Conservation (phyloP, 306 rosid genomes). For the Dalbergia cultrata region DNA sequence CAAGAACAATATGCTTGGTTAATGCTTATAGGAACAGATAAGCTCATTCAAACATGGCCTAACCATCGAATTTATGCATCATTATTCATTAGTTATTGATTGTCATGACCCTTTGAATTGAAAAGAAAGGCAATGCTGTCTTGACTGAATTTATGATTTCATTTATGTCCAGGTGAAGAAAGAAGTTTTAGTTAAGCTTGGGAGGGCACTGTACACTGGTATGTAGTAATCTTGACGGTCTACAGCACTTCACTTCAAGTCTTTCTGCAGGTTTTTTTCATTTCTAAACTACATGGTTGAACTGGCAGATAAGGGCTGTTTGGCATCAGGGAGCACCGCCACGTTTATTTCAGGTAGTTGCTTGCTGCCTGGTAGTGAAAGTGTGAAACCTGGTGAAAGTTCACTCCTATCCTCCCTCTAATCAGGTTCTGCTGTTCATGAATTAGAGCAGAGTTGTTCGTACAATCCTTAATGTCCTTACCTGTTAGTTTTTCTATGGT, state of each 20-base stretch:
- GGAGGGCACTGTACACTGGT: slow-evolving; percentile 69
- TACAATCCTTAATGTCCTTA: slow-evolving; percentile 22
- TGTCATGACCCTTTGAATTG: slow-evolving; percentile 4
- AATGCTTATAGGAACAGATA: not conserved
- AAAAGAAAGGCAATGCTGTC: not conserved
- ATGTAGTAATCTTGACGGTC: slow-evolving; percentile 27
- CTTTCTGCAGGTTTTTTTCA: slow-evolving; percentile 1
- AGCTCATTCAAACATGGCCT: not conserved
- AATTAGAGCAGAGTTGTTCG: slow-evolving; percentile 43
- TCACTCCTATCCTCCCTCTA: slow-evolving; percentile 58
- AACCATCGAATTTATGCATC: slow-evolving; percentile 25
- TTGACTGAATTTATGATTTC: slow-evolving; percentile 25
- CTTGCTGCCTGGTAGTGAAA: slow-evolving; percentile 68
- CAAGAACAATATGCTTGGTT: not conserved
- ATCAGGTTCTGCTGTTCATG: slow-evolving; percentile 52
- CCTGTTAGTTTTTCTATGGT: not conserved
- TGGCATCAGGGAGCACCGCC: slow-evolving; percentile 67
- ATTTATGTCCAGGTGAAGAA: slow-evolving; percentile 78
- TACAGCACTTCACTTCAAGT: not conserved
- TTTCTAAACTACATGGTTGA: slow-evolving; percentile 34
- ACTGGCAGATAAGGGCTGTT: slow-evolving; percentile 60
- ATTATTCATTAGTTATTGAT: not conserved
- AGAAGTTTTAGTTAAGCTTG: slow-evolving; percentile 76
- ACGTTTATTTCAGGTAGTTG: slow-evolving; percentile 86
- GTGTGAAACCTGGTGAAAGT: slow-evolving; percentile 59